These are phyloP conservation scores for Microglena sp. DNA, from an alignment of 139 green algal genomes.

Conservation along the genomic window DNA sequence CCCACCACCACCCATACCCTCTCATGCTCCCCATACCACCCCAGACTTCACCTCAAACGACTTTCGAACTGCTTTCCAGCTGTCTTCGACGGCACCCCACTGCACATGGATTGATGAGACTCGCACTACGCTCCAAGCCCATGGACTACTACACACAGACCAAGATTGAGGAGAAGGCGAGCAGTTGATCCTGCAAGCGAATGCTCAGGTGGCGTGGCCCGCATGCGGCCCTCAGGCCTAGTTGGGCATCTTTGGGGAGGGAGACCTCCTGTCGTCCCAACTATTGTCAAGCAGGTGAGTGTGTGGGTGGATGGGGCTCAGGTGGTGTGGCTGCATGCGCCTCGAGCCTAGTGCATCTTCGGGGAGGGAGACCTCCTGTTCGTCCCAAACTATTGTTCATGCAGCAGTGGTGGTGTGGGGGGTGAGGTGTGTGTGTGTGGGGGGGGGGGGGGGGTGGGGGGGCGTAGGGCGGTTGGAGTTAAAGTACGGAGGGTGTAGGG, in stretches of 20 bases:
- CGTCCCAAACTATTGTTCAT: no score
- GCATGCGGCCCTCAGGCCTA: constrained; percentile 67
- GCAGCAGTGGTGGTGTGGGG: no score
- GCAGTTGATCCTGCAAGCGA: constrained; percentile 64
- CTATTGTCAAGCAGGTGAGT: constrained; percentile 16
- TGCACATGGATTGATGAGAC: no score
- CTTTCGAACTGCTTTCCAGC: no score
- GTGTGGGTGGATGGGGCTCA: neutral
- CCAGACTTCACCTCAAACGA: no score
- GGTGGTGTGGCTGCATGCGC: neutral
- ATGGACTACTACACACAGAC: constrained; percentile 85
- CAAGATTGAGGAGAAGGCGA: constrained; percentile 71
- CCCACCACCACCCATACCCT: no score
- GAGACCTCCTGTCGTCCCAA: constrained; percentile 71
- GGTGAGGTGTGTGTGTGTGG: no score
- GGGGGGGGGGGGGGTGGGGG: neutral
- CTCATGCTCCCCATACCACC: no score
- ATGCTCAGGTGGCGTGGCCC: constrained; percentile 41
- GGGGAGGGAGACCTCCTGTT: no score
- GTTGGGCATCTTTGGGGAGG: constrained; percentile 82
- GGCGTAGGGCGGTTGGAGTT: neutral
- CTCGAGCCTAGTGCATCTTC: neutral
- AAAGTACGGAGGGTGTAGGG: neutral
- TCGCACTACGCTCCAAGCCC: no score
- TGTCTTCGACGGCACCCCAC: no score